Base-by-base conservation (phyloP, 2,329 filamentous ascomycete genomes). In the Pseudogymnoascus sp. region DNA sequence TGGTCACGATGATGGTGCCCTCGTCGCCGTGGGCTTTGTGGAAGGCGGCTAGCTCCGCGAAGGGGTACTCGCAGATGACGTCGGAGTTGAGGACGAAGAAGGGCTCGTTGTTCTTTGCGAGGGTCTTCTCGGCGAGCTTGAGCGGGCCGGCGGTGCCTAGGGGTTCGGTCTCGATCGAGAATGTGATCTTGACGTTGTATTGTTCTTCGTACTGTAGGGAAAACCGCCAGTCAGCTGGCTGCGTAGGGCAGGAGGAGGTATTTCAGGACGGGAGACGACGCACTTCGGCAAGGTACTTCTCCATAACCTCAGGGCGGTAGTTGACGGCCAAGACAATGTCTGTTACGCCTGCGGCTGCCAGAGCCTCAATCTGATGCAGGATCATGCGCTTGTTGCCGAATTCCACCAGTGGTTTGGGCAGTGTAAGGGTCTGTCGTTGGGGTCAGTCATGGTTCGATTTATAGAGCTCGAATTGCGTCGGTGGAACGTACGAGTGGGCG, bases 381-480 rank as follows among this genome's bases (percentile, higher is more conserved):
- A 99, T 97, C 93, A 99, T 99, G 76, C 93, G 95, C 80, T 95
- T 93, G 85, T 99, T 99, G 75, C 86, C 92, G 75, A 99, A 99
- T 80, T 99, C 93, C 74, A 99, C 95, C 70, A 99, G 85, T 69
- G 95, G 93, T 80, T 97, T 99, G 67, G 93, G 93, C 70, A 97
- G 90, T 61, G 95, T 97, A 75, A 99, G 86, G 72, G 93, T 99
- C 91, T 96, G 76, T 63, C 37, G 26, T 23, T 63, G 63, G 11
- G 21, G 29, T 54, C n/a, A 59, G 62, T 36, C 42, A 26, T 63
- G 40, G 16, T 59, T 59, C 34, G 26, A 40, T 62, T 23, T 42
- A 29, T 51, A n/a, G 14, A 40, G 45, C 34, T 42, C 63, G 62
- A 34, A 60, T 34, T 39, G 7, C n/a, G 61, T 60, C 31, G 40